phyloP scores from a whole-genome alignment of 768 basidiomycete species.

The Albatrellus ellisii region DNA sequence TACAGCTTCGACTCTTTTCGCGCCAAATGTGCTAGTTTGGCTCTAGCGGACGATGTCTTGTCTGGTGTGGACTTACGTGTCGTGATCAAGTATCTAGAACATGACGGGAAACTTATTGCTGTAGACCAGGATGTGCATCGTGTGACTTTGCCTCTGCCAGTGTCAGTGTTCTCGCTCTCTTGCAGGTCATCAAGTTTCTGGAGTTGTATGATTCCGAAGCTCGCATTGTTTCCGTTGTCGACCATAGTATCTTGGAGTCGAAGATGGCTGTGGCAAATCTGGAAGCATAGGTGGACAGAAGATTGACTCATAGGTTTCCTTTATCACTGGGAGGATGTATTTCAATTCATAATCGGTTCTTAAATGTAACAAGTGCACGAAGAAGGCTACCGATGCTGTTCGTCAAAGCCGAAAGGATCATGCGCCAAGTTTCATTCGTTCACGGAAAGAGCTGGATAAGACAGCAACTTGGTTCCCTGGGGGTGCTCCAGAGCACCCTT shows the following conservation, averaged over 20 bases:
- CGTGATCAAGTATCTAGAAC: slow-evolving; percentile 62
- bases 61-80: slow-evolving; percentile 54
- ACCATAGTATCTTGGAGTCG: slow-evolving; percentile 71
- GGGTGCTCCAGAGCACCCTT: slow-evolving; percentile 64
- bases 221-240: slow-evolving; percentile 59
- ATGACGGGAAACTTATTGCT: slow-evolving; percentile 57
- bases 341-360: neutral
- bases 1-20: slow-evolving; percentile 53
- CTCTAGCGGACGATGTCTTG: slow-evolving; percentile 31
- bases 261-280: slow-evolving; percentile 57
- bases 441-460: slow-evolving; percentile 65
- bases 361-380: slow-evolving; percentile 44
- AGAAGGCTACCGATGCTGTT: slow-evolving; percentile 52
- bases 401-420: slow-evolving; percentile 56
- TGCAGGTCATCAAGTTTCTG: slow-evolving; percentile 78
- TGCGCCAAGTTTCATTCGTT: slow-evolving; percentile 67
- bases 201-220: slow-evolving; percentile 25
- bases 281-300: slow-evolving; percentile 54
- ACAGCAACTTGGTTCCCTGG: slow-evolving; percentile 63
- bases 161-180: neutral
- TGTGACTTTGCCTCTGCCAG: neutral
- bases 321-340: neutral
- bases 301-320: slow-evolving; percentile 50
- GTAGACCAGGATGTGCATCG: slow-evolving; percentile 50
- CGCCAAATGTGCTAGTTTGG: slow-evolving; percentile 34